Conservation (phyloP, 352 stramenopile species). For the Globisporangium mamillatum region DNA sequence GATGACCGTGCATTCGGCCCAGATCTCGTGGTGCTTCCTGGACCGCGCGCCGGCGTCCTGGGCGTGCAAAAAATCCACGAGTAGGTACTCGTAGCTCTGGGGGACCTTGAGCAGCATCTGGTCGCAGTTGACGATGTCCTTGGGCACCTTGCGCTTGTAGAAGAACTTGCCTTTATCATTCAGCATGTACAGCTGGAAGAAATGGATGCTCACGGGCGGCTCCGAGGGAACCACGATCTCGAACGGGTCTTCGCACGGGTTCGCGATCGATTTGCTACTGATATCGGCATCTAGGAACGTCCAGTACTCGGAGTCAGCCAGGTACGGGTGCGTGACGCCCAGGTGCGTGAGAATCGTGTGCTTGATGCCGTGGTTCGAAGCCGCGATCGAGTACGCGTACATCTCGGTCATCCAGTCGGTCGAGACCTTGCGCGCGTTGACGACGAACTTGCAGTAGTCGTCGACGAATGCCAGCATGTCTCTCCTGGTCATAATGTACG, state of each 20-base stretch:
- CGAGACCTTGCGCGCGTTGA: slow-evolving; percentile 32
- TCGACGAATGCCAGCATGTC: slow-evolving; percentile 41
- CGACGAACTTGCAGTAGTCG: slow-evolving; percentile 48
- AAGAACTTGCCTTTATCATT: slow-evolving; percentile 21
- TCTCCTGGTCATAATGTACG: slow-evolving; percentile 52
- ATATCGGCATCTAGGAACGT: slow-evolving; percentile 26
- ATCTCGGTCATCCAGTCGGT: slow-evolving; percentile 59
- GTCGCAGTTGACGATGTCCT: slow-evolving; percentile 23
- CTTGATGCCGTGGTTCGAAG: slow-evolving; percentile 47
- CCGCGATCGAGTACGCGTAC: slow-evolving; percentile 48
- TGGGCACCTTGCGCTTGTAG: slow-evolving; percentile 24
- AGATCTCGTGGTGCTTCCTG: slow-evolving; percentile 26
- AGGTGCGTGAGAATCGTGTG: slow-evolving; percentile 50
- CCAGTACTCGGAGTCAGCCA: slow-evolving; percentile 37
- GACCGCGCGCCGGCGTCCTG: not conserved
- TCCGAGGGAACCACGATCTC: slow-evolving; percentile 36
- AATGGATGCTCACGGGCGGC: slow-evolving; percentile 48
- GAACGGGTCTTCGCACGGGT: slow-evolving; percentile 34
- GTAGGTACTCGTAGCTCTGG: slow-evolving; percentile 15
- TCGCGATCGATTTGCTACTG: slow-evolving; percentile 17
- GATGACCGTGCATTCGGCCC: slow-evolving; percentile 26
- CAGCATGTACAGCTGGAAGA: slow-evolving; percentile 31
- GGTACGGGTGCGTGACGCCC: slow-evolving; percentile 39
- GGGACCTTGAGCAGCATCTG: slow-evolving; percentile 20
- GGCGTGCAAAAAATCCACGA: slow-evolving; percentile 13